Percentiles rank a stretch among this genome's conserved stretches.
phyloP scores from a whole-genome alignment of 768 basidiomycete species.

The Neoboletus subvelutipes region DNA sequence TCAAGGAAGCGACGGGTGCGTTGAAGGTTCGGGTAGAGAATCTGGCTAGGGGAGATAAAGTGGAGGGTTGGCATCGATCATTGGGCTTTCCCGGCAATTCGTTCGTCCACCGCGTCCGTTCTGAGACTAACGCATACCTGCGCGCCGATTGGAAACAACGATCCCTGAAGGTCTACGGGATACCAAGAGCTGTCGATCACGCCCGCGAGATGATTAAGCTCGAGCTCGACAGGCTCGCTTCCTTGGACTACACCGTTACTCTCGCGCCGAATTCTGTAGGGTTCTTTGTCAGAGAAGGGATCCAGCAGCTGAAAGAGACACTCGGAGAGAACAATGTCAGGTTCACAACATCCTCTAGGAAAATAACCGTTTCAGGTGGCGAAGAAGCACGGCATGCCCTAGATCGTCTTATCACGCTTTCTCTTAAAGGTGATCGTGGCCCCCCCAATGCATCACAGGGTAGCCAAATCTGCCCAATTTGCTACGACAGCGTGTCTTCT shows the following conservation, averaged over 20 bases:
- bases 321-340: slow-evolving; percentile 55
- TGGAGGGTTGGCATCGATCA: slow-evolving; percentile 52
- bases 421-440: slow-evolving; percentile 25
- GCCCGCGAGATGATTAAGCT: slow-evolving; percentile 45
- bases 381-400: slow-evolving; percentile 54
- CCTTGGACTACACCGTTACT: slow-evolving; percentile 40
- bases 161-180: slow-evolving; percentile 48
- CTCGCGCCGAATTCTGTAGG: slow-evolving; percentile 43
- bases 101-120: slow-evolving; percentile 37
- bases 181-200: slow-evolving; percentile 36
- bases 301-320: slow-evolving; percentile 49
- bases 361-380: slow-evolving; percentile 52
- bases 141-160: slow-evolving; percentile 46
- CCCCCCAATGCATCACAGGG: slow-evolving; percentile 2
- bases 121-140: slow-evolving; percentile 42
- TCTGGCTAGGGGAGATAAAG: slow-evolving; percentile 48
- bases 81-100: slow-evolving; percentile 29
- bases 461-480: slow-evolving; percentile 49
- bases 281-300: slow-evolving; percentile 51
- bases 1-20: slow-evolving; percentile 52
- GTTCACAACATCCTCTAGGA: slow-evolving; percentile 42
- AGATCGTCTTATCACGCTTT: slow-evolving; percentile 43
- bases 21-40: slow-evolving; percentile 62
- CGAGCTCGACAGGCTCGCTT: slow-evolving; percentile 48
- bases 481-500: slow-evolving; percentile 43